A percentile compares a stretch with the other conserved stretches of the same genome.
Conservation (phyloP, 768 basidiomycete genomes). For the Agrocybe praecox region DNA sequence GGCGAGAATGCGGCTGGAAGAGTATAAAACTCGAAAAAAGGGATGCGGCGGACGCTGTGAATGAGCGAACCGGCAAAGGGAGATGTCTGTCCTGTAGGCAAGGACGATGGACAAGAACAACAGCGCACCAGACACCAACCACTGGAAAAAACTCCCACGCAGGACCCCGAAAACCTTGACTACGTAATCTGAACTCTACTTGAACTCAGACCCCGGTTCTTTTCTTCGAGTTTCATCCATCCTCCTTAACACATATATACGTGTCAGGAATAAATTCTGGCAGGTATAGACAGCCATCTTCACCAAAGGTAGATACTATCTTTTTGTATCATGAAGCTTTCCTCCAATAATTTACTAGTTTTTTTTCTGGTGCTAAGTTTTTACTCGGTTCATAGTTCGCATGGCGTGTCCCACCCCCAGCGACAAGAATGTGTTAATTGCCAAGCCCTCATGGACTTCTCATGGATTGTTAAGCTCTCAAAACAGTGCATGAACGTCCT, state of each 20-base stretch:
- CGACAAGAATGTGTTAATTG: too few relatives aligned
- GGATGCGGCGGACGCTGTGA: constrained; percentile 43
- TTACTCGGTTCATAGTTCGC: too few relatives aligned
- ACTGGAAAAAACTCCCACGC: constrained; percentile 24
- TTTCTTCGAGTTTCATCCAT: background rate
- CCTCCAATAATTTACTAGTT: too few relatives aligned
- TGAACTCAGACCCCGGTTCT: background rate
- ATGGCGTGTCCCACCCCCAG: too few relatives aligned
- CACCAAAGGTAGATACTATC: too few relatives aligned
- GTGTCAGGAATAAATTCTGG: background rate
- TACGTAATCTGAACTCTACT: constrained; percentile 13
- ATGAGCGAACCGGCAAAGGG: constrained; percentile 43
- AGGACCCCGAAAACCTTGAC: constrained; percentile 24
- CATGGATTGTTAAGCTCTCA: constrained; percentile 3
- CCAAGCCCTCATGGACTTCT: constrained; percentile 3
- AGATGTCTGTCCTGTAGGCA: constrained; percentile 33
- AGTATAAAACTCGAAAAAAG: constrained; percentile 43
- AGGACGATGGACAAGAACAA: constrained; percentile 45
- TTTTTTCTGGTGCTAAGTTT: too few relatives aligned
- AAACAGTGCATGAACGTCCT: background rate
- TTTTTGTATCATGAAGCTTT: too few relatives aligned
- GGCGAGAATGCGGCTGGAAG: constrained; percentile 69
- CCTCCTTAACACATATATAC: background rate
- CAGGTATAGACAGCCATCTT: too few relatives aligned
- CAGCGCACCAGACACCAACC: constrained; percentile 17